Evolutionary conservation across 2,329 filamentous ascomycete genomes (phyloP).

Genomic region (Sporothrix protearum): DNA sequence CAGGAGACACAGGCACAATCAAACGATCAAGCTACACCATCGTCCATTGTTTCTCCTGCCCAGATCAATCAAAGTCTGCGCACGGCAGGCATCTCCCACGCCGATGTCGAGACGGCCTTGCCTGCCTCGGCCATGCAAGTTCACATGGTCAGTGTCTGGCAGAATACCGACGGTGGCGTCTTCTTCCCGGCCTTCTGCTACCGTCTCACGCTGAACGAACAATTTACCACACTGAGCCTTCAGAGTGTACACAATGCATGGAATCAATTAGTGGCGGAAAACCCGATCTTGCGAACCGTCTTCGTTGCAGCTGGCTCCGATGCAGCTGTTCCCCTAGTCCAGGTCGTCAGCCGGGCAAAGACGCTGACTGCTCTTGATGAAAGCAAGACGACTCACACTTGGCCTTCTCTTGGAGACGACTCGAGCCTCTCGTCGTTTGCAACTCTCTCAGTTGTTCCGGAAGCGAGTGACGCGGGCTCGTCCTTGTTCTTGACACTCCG

Average conservation of each 20-base stretch:
- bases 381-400: neutral
- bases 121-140: slow-evolving; percentile 74
- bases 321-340: slow-evolving; percentile 54
- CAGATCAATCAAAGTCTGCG: slow-evolving; percentile 37
- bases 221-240: slow-evolving; percentile 30
- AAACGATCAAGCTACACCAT: neutral
- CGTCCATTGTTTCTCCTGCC: neutral
- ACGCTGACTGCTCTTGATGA: slow-evolving; percentile 11
- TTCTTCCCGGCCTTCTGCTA: slow-evolving; percentile 75
- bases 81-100: slow-evolving; percentile 39
- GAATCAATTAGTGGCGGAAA: slow-evolving; percentile 51
- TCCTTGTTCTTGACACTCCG: slow-evolving; percentile 45
- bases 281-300: slow-evolving; percentile 64
- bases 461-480: neutral
- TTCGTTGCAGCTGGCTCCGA: slow-evolving; percentile 32
- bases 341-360: slow-evolving; percentile 52
- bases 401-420: slow-evolving; percentile 15
- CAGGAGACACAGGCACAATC: neutral
- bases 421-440: neutral
- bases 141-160: slow-evolving; percentile 77
- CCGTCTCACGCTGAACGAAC: slow-evolving; percentile 39
- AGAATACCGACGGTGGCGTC: slow-evolving; percentile 59
- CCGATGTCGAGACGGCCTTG: slow-evolving; percentile 54
- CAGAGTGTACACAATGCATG: slow-evolving; percentile 56
- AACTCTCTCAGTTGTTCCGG: slow-evolving; percentile 2